Evolutionary conservation across 352 stramenopile species (phyloP).

Genomic region (Blastocystis sp.): DNA sequence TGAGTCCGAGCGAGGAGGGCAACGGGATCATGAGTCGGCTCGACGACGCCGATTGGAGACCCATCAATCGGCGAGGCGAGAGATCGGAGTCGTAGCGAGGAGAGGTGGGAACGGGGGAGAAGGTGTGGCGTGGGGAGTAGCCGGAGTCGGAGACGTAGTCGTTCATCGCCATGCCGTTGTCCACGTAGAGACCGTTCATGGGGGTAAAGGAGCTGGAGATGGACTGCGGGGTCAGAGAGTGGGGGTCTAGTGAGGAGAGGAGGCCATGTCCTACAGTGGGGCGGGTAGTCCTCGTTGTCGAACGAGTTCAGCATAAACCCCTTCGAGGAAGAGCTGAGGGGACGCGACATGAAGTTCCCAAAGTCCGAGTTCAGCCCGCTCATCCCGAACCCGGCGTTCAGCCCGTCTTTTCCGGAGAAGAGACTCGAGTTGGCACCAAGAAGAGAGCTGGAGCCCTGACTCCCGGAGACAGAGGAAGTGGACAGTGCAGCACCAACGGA

Average conservation of each 20-base stretch:
- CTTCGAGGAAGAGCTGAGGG: not conserved
- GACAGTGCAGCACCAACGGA: not conserved
- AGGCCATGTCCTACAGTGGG: not conserved
- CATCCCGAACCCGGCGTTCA: not conserved
- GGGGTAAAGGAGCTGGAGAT: not conserved
- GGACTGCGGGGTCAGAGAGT: not conserved
- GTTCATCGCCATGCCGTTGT: not conserved
- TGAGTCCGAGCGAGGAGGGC: not conserved
- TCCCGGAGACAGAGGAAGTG: not conserved
- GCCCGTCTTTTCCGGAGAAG: not conserved
- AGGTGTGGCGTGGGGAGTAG: not conserved
- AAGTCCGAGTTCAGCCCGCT: not conserved
- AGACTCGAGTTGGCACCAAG: not conserved
- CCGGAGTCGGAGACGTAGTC: constrained; percentile 16
- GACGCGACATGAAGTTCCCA: not conserved
- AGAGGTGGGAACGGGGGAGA: not conserved
- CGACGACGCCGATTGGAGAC: not conserved
- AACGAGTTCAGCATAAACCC: constrained; percentile 23
- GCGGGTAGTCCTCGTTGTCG: not conserved
- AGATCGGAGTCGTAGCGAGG: not conserved
- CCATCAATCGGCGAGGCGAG: constrained; percentile 2
- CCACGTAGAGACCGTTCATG: not conserved
- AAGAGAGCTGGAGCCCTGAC: too few species aligned
- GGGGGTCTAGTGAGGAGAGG: not conserved
- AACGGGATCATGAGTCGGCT: not conserved